Base-by-base conservation (phyloP, 768 basidiomycete genomes). In the Xanthoconium stramineum region DNA sequence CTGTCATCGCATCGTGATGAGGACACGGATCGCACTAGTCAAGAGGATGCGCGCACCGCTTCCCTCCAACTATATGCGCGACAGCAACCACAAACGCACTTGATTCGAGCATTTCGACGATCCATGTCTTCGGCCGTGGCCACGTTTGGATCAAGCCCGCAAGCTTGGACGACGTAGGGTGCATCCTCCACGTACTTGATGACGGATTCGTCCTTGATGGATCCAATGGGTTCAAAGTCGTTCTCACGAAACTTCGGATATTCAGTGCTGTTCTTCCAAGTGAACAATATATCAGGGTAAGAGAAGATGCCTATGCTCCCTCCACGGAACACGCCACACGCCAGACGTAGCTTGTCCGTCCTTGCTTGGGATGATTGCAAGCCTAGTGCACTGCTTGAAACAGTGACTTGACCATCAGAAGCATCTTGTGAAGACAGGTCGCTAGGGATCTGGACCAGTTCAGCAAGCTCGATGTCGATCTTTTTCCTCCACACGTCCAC, bases 161-260 rank as follows among this genome's bases (percentile, higher is more conserved):
- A 59, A 7, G 57, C 48, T 24, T 38, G 49, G 40, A 63, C 14
- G 7, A 63, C 45, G 12, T 63, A 52, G 1, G 52, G 51, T 4
- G 61, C 57, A 36, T 63, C 61, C 15, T 53, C 48, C 42, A 63
- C 6, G 37, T 53, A 53, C 12, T 15, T n/a, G 36, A 59, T 35
- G 12, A 8, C 33, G 12, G 12, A 35, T 6, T 6, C 9, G 33
- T 32, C 37, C 48, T 6, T 7, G 42, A 35, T 7, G 20, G 12
- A 2, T 5, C 42, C 36, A n/a, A 4, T 3, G 17, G 7, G 5
- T 30, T 29, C 46, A 45, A 4, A 2, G 15, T 28, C 17, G 32
- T 11, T 28, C 24, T 50, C 44, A 42, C 36, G 15, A 28, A 15
- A 19, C 52, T 44, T 50, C 0, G 59, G 33, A 35, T 35, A 35